Evolutionary conservation across 495 filamentous ascomycete species (phyloP).

Genomic region (Penicillium longicatenatum): DNA sequence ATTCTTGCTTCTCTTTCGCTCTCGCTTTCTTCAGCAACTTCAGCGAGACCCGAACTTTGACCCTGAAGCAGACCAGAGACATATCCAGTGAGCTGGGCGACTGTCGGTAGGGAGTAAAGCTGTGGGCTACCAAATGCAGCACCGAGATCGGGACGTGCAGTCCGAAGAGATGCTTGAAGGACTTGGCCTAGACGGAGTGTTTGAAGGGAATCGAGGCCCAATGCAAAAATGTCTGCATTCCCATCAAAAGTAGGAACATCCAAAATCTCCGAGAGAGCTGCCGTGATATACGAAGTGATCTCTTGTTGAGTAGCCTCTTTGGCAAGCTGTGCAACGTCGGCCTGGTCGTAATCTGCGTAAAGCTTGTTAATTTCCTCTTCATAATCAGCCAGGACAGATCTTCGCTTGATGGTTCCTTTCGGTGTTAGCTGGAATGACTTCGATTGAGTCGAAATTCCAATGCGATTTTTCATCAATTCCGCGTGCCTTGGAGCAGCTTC

Average conservation of each 20-base stretch:
- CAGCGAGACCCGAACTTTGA: neutral
- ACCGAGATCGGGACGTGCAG: conserved; percentile 4
- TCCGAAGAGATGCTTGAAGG: conserved; percentile 9
- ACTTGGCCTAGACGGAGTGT: conserved; percentile 14
- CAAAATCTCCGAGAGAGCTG: conserved; percentile 6
- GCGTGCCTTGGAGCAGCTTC: conserved; percentile 10
- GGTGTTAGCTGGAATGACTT: conserved; percentile 53
- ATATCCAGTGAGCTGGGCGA: conserved; percentile 12
- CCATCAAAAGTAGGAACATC: neutral
- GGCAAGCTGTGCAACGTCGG: conserved; percentile 8
- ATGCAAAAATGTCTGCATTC: conserved; percentile 16
- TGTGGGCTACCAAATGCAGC: conserved; percentile 10
- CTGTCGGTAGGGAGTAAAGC: conserved; percentile 20
- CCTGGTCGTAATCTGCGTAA: conserved; percentile 27
- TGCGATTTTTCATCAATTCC: conserved; percentile 9
- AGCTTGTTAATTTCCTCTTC: conserved; percentile 50
- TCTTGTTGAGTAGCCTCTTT: conserved; percentile 6
- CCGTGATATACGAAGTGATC: conserved; percentile 3
- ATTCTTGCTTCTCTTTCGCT: conserved; percentile 11
- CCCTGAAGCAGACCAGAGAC: conserved; percentile 14
- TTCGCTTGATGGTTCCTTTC: conserved; percentile 56
- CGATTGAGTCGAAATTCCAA: conserved; percentile 35
- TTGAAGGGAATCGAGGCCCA: conserved; percentile 21
- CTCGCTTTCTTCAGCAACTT: conserved; percentile 5
- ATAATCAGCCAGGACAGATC: conserved; percentile 47